Evolutionary conservation across 192 early-diverging fungal species (phyloP).

Genomic region (Mortierella claussenii): DNA sequence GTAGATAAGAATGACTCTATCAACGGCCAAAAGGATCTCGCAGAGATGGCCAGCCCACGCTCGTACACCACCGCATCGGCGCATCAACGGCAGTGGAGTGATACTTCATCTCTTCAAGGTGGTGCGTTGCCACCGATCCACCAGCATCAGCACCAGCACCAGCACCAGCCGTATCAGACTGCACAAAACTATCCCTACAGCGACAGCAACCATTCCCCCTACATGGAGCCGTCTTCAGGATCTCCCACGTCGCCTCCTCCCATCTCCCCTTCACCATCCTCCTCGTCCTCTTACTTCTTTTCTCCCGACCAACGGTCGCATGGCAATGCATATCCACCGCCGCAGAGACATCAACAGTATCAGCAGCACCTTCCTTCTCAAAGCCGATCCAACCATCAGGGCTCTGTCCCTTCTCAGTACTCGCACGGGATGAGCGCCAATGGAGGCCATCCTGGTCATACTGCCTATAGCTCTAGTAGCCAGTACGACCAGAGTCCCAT

Average conservation of each 20-base stretch:
- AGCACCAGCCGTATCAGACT: conserved; percentile 1
- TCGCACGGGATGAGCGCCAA: background rate
- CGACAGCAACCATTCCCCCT: conserved; percentile 27
- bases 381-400: conserved; percentile 8
- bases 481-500: conserved; percentile 48
- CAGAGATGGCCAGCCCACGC: conserved; percentile 15
- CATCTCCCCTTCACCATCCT: conserved; percentile 22
- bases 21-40: background rate
- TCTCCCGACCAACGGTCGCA: conserved; percentile 13
- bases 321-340: conserved; percentile 3
- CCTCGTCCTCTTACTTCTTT: conserved; percentile 23
- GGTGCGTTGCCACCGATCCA: background rate
- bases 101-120: conserved; percentile 39
- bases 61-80: conserved; percentile 7
- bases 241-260: conserved; percentile 29
- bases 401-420: too few species aligned
- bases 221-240: conserved; percentile 24
- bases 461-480: conserved; percentile 9
- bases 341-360: conserved; percentile 16
- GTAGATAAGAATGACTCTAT: background rate
- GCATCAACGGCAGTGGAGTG: conserved; percentile 49
- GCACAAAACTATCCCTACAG: conserved; percentile 17
- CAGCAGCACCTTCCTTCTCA: conserved; percentile 12
- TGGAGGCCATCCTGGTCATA: conserved; percentile 8
- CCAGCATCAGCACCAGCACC: conserved; percentile 3